Evolutionary conservation across 306 rosid genomes (phyloP), one percentile per base, ranked within the genome.

Genomic region (Lupinus albus): DNA sequence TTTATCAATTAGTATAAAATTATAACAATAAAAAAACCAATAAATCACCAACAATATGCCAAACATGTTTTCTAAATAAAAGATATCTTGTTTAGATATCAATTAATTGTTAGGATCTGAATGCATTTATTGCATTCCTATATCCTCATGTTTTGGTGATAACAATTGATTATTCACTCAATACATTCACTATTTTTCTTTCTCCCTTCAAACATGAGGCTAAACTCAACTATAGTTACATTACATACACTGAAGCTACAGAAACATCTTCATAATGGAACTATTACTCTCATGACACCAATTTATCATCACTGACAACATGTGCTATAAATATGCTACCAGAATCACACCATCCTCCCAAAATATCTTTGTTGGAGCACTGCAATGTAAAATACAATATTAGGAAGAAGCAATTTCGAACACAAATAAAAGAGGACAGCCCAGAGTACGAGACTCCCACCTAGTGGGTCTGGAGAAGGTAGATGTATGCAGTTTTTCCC

Each of bases 261-360:
- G 59, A 42, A 55, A 11, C 28, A 64, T 64, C 52, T 52, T 20
- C 32, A 72, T 14, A 7, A 53, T 15, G 17, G 41, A 9, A 52
- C 44, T 30, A 78, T 61, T 57, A 69, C 70, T 60, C 38, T 48
- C 10, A 12, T 14, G 75, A 61, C 20, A 45, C 11, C 16, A 18
- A 12, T 13, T 58, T 1, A 76, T 70, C 70, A 8, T 76, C 33
- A 7, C 48, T 72, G 12, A 78, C 84, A 70, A 87, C 89, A 48
- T 87, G 82, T 10, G 87, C 89, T 62, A 87, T 73, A 68, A 92
- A 85, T 64, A 89, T 75, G 83, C 92, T 87, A 58, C 95, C 95
- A 0, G 95, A 84, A 74, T 89, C 98, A 46, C 92, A 85, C 96
- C 96, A 92, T 74, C 98, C 96, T 46, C 95, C 95, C 63, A 92